phyloP scores from a whole-genome alignment of 2,329 filamentous ascomycete genomes.

The Ilyonectria robusta region DNA sequence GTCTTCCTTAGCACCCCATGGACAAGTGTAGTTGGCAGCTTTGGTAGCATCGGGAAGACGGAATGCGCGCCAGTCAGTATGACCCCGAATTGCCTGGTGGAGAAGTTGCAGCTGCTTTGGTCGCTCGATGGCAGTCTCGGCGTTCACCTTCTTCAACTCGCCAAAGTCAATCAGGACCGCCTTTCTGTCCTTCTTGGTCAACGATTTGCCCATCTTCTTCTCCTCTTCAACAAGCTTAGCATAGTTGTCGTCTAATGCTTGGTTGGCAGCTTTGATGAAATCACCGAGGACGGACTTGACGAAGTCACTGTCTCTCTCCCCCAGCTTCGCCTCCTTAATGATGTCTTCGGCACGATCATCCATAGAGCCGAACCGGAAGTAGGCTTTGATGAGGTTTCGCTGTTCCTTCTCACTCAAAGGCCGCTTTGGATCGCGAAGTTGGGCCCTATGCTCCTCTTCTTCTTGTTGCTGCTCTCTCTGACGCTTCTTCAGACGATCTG shows the following conservation, averaged over 20 bases:
- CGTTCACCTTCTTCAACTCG: conserved; percentile 94
- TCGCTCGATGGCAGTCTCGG: conserved; percentile 93
- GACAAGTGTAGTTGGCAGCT: conserved; percentile 88
- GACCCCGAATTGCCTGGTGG: conserved; percentile 77
- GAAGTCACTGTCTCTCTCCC: conserved; percentile 85
- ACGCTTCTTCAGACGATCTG: conserved; percentile 77
- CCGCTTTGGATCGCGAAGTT: conserved; percentile 87
- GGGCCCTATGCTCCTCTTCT: conserved; percentile 78
- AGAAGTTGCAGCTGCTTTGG: conserved; percentile 91
- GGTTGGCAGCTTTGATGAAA: conserved; percentile 72
- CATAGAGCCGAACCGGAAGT: conserved; percentile 91
- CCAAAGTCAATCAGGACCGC: conserved; percentile 96
- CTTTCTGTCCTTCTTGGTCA: conserved; percentile 98
- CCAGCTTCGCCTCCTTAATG: conserved; percentile 86
- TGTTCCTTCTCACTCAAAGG: conserved; percentile 94
- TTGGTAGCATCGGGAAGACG: conserved; percentile 93
- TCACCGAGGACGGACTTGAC: conserved; percentile 83
- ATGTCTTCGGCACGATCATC: conserved; percentile 91
- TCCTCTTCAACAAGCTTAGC: conserved; percentile 84
- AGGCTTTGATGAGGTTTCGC: conserved; percentile 90
- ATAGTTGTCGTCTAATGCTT: conserved; percentile 76
- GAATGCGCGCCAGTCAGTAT: conserved; percentile 82
- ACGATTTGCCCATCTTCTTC: conserved; percentile 82
- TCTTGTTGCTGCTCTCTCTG: conserved; percentile 77
- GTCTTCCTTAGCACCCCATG: conserved; percentile 94